A percentile compares a stretch with the other conserved stretches of the same genome.
Evolutionary conservation across 202 grass and related monocot species (phyloP).

Genomic region (Panicum hallii): DNA sequence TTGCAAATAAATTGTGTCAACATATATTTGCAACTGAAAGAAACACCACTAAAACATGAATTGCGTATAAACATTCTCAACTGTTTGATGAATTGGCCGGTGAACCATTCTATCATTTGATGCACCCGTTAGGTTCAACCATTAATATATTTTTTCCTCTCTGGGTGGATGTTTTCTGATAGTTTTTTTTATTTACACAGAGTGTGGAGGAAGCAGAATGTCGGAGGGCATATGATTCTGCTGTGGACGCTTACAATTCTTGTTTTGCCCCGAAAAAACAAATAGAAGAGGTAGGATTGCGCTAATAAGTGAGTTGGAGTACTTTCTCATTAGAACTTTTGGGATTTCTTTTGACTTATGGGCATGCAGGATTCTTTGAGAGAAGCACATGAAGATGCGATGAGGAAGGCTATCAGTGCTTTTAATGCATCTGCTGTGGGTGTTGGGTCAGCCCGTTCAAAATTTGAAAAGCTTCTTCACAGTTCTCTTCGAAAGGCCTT

Average conservation of each 20-base stretch:
- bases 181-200: slow-evolving; percentile 49
- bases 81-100: not conserved
- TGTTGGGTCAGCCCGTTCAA: slow-evolving; percentile 67
- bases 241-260: slow-evolving; percentile 76
- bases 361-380: slow-evolving; percentile 65
- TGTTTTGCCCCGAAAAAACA: slow-evolving; percentile 76
- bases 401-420: slow-evolving; percentile 66
- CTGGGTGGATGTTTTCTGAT: slow-evolving; percentile 32
- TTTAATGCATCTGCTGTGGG: slow-evolving; percentile 86
- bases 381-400: slow-evolving; percentile 82
- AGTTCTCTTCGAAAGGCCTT: slow-evolving; percentile 73
- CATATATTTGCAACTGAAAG: not conserved
- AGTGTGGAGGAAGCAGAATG: slow-evolving; percentile 98
- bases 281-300: slow-evolving; percentile 75
- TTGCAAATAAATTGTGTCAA: not conserved
- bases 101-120: not conserved
- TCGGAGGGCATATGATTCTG: slow-evolving; percentile 84
- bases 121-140: not conserved
- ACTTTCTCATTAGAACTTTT: slow-evolving; percentile 17
- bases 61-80: not conserved
- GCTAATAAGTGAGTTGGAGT: slow-evolving; percentile 29
- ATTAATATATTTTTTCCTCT: slow-evolving; percentile 10
- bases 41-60: not conserved
- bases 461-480: slow-evolving; percentile 94
- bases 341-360: slow-evolving; percentile 18